phyloP scores from a whole-genome alignment of 352 stramenopile species.

The Pythium inflatum region DNA sequence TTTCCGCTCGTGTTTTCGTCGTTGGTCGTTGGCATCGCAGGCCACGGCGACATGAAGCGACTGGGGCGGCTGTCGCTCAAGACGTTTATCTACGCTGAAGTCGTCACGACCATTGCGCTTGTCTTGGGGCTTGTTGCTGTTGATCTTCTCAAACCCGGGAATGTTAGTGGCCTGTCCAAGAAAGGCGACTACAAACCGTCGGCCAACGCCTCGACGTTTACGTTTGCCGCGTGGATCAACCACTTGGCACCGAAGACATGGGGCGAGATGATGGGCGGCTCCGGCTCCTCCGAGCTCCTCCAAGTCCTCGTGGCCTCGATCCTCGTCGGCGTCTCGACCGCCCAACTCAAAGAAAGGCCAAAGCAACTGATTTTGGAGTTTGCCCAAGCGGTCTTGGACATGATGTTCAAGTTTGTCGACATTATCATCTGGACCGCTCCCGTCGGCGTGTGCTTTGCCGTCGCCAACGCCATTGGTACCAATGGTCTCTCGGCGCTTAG shows the following conservation, averaged over 20 bases:
- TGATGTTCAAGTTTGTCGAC: conserved; percentile 78
- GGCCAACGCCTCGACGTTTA: conserved; percentile 36
- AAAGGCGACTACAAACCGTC: conserved; percentile 45
- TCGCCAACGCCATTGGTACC: conserved; percentile 52
- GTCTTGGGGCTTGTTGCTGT: conserved; percentile 55
- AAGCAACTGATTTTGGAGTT: conserved; percentile 54
- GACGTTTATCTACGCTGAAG: conserved; percentile 30
- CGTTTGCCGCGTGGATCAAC: conserved; percentile 39
- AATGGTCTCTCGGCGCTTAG: conserved; percentile 52
- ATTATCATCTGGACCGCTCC: conserved; percentile 71
- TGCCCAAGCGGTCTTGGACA: conserved; percentile 50
- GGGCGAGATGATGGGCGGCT: conserved; percentile 23
- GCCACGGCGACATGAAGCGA: conserved; percentile 64
- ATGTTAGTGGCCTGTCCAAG: conserved; percentile 41
- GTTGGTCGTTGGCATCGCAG: conserved; percentile 59
- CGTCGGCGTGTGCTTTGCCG: conserved; percentile 61
- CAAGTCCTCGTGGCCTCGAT: conserved; percentile 59
- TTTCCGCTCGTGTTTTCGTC: conserved; percentile 66
- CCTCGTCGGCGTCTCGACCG: conserved; percentile 47
- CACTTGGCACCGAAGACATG: conserved; percentile 21
- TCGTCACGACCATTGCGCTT: conserved; percentile 52
- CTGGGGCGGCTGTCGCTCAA: conserved; percentile 58
- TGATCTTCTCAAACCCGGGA: conserved; percentile 56
- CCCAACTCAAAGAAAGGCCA: conserved; percentile 36
- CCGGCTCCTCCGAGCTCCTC: conserved; percentile 41